Base-by-base conservation (phyloP, 108 stramenopile genomes). In the Pseudonitzschia delicatissima region DNA sequence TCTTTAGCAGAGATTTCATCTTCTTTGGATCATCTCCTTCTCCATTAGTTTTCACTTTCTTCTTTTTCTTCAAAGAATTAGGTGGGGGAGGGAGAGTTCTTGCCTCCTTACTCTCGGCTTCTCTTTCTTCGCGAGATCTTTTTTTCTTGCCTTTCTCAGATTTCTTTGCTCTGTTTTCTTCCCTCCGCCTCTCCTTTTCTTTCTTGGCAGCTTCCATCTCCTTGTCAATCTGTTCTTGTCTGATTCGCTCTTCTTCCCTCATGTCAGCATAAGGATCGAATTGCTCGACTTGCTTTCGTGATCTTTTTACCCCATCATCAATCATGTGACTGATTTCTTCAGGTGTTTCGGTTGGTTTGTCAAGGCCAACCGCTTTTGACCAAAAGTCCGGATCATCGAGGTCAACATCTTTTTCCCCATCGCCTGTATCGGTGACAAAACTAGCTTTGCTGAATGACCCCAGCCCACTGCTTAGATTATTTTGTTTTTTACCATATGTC, bases 381-480 rank as follows among this genome's bases (percentile, higher is more conserved):
- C 97, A 98, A 62, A 98, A 98, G 40, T 95, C 87, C 27, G 92
- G 92, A 68, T 98, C 97, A 53, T 96, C 93, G 0, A 98, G 81
- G 53, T 95, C 94, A 20, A 96, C 93, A 36, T 94, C 93, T 66
- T 90, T 89, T 53, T 73, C 82, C 15, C 86, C 91, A 25, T 92
- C 94, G 25, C 84, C 81, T 11, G 92, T 87, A 45, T 84, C 83
- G 28, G 92, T 82, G 37, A 97, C 95, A 67, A 93, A 92, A 53
- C 92, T 91, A 36, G 95, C 96, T 47, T 92, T 90, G 72, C 93
- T 95, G 62, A 95, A 90, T 48, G 83, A 88, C 21, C 87, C 90
- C 47, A 91, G 80, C 2, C 87, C 87, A 53, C 77, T 81, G 45
- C 86, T 87, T 9, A 88, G 64, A 37, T 78, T 75, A 26, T 77